Conservation (phyloP, 768 basidiomycete species). For the Amanita fuliginea region DNA sequence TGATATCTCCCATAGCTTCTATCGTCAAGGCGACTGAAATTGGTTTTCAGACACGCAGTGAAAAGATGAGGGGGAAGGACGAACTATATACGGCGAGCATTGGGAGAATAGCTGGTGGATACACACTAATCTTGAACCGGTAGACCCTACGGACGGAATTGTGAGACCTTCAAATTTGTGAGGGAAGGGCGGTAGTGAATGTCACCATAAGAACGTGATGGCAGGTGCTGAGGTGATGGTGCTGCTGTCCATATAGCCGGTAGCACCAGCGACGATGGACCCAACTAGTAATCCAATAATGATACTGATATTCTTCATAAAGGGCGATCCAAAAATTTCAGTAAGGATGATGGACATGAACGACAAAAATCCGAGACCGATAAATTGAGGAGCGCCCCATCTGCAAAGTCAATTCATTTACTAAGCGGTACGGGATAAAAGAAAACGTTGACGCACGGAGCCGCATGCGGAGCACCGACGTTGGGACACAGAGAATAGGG, state of each 20-base stretch:
- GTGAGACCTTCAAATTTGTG: background rate
- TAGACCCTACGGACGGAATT: conserved; percentile 41
- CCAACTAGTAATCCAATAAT: conserved; percentile 69
- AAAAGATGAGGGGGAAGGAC: background rate
- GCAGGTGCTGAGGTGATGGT: conserved; percentile 57
- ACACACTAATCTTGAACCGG: conserved; percentile 66
- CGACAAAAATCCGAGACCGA: conserved; percentile 79
- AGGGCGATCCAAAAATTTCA: conserved; percentile 77
- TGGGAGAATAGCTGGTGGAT: conserved; percentile 53
- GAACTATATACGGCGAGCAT: conserved; percentile 29
- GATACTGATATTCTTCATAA: conserved; percentile 72
- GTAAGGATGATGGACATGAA: conserved; percentile 69
- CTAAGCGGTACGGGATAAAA: background rate
- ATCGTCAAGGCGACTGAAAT: conserved; percentile 54
- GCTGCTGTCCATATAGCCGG: conserved; percentile 64
- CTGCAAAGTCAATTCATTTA: conserved; percentile 15
- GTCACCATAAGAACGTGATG: conserved; percentile 72
- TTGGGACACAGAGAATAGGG: conserved; percentile 66
- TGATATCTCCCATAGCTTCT: conserved; percentile 82
- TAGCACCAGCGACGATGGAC: conserved; percentile 73
- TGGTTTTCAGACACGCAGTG: background rate
- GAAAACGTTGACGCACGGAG: conserved; percentile 30
- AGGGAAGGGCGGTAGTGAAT: background rate
- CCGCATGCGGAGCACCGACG: conserved; percentile 56
- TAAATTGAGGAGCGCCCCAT: conserved; percentile 78